Evolutionary conservation across 352 stramenopile genomes (phyloP), one percentile per base, ranked within the genome.

Genomic region (Globisporangium canariense): DNA sequence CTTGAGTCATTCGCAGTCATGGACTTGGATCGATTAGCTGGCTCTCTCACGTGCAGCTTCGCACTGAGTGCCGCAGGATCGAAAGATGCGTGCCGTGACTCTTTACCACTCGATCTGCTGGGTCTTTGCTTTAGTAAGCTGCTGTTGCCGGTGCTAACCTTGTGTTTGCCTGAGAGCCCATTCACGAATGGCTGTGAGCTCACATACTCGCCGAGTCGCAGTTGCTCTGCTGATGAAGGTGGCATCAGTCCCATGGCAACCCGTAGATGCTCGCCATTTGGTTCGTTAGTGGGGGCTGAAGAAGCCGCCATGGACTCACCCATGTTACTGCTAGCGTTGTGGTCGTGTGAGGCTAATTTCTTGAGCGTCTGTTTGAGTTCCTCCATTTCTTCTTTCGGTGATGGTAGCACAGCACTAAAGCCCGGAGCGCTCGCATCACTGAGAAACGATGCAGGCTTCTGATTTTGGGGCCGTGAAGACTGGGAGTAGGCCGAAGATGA

Each of bases 301-400:
- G 54, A 34, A 40, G 36, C 7, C 1, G 38, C 11, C 34, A 38
- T 49, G 34, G n/a, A 34, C 14, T 49, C 1, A 54, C 57, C 30
- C 30, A 30, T 45, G 32, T 57, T 36, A 22, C 38, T 43, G 3
- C 62, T 49, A 30, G 30, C n/a, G 52, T 62, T 41, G 7, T 74
- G 69, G 61, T 81, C 66, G 22, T 83, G 75, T 9, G 64, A 58
- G 36, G 78, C 77, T 10, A 93, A 60, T 10, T 86, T 88, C 63
- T 87, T 75, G 41, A 93, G 71, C 9, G 81, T 93, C 30, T 77
- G 70, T 64, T 93, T 93, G 13, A 93, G 66, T 22, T 90, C 70
- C 47, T 87, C 74, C 73, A 93, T 81, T 60, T 89, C 82, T 25
- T 87, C 70, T 20, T 71, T 80, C 3, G 77, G 65, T 10, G 74